These are phyloP conservation scores for Fragosphaeria purpurea DNA, from an alignment of 2,329 filamentous ascomycete species.

Conservation along the genomic window DNA sequence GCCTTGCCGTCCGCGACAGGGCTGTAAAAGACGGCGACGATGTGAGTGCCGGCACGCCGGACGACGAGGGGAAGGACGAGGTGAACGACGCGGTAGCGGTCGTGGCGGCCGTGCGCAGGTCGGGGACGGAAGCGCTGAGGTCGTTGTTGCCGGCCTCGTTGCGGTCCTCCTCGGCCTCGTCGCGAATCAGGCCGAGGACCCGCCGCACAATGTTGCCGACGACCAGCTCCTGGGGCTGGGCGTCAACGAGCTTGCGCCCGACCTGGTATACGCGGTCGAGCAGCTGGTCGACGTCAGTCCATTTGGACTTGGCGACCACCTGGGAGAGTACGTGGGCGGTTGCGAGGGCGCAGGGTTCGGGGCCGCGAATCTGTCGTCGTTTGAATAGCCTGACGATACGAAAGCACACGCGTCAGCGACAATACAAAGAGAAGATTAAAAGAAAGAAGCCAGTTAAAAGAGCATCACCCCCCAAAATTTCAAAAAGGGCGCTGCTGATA, in stretches of 20 bases:
- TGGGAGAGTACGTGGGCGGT: conserved; percentile 82
- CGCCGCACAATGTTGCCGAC: conserved; percentile 91
- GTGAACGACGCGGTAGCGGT: conserved; percentile 34
- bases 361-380: conserved; percentile 77
- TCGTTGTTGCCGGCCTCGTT: conserved; percentile 48
- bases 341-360: conserved; percentile 80
- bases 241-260: conserved; percentile 66
- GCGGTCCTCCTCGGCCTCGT: conserved; percentile 75
- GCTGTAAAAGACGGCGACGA: neutral
- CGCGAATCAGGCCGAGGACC: conserved; percentile 80
- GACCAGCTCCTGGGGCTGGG: conserved; percentile 82
- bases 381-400: conserved; percentile 61
- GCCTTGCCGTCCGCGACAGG: conserved; percentile 5
- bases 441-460: too few species aligned
- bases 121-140: conserved; percentile 24
- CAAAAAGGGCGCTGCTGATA: neutral
- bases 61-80: conserved; percentile 40
- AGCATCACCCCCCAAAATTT: too few species aligned
- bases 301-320: conserved; percentile 74
- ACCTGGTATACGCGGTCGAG: conserved; percentile 71
- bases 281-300: conserved; percentile 65
- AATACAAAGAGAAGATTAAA: too few species aligned
- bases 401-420: too few species aligned
- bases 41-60: conserved; percentile 1
- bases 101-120: conserved; percentile 1